Evolutionary conservation across 495 filamentous ascomycete genomes (phyloP).

Genomic region (Delitschia confertaspora): DNA sequence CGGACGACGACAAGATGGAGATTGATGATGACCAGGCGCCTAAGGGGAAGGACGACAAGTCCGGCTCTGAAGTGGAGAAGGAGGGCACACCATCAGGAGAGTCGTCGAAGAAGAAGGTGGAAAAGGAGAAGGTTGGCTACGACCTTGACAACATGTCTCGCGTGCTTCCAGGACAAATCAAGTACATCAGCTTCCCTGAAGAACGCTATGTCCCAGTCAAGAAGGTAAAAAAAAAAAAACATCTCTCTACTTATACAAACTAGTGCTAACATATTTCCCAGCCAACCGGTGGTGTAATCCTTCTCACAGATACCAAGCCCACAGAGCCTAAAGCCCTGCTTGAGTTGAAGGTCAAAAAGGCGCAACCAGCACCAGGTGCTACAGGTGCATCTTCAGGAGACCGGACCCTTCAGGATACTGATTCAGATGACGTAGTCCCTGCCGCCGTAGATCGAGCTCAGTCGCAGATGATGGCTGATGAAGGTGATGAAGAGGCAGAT

Average conservation of each 20-base stretch:
- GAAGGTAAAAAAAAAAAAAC: conserved; percentile 60
- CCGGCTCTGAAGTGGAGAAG: conserved; percentile 46
- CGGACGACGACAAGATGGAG: conserved; percentile 80
- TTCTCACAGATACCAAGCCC: conserved; percentile 78
- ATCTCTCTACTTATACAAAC: conserved; percentile 3
- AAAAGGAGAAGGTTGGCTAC: conserved; percentile 95
- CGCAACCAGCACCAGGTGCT: conserved; percentile 40
- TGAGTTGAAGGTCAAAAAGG: conserved; percentile 79
- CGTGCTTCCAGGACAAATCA: conserved; percentile 85
- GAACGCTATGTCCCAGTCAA: conserved; percentile 91
- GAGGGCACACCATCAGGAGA: conserved; percentile 37
- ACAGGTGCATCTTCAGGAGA: conserved; percentile 36
- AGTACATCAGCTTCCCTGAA: conserved; percentile 82
- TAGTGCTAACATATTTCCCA: conserved; percentile 43
- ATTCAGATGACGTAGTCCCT: conserved; percentile 46
- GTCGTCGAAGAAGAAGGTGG: conserved; percentile 66
- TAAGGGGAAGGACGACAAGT: conserved; percentile 45
- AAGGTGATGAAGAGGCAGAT: conserved; percentile 78
- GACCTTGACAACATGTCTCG: conserved; percentile 95
- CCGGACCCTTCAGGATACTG: conserved; percentile 33
- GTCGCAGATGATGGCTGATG: conserved; percentile 69
- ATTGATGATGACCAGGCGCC: conserved; percentile 60
- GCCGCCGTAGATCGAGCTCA: no score
- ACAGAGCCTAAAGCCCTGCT: conserved; percentile 67
- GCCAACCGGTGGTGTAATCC: conserved; percentile 89